These are phyloP conservation scores for Thraustochytrium sp. DNA, from an alignment of 352 stramenopile species.

Conservation along the genomic window DNA sequence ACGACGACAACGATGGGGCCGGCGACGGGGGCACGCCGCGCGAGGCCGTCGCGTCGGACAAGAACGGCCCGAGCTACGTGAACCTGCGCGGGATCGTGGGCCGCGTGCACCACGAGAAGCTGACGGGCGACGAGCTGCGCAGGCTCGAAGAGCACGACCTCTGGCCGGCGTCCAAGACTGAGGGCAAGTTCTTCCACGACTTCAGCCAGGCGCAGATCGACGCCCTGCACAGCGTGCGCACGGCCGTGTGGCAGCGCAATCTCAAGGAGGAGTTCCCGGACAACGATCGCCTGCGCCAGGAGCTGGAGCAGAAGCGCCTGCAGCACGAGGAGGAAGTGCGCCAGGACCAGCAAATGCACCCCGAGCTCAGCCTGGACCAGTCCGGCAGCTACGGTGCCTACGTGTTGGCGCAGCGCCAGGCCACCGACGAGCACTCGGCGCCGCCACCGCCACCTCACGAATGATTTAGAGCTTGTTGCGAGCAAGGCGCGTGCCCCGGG, in stretches of 20 bases:
- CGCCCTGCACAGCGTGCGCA: background rate
- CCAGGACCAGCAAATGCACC: background rate
- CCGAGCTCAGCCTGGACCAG: background rate
- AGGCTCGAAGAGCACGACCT: background rate
- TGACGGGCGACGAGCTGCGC: background rate
- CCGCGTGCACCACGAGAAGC: background rate
- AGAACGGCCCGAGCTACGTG: conserved; percentile 2
- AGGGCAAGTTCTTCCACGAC: conserved; percentile 27
- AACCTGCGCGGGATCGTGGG: conserved; percentile 21
- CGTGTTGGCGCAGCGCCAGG: too few species aligned
- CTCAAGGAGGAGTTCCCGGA: background rate
- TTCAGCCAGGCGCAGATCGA: background rate
- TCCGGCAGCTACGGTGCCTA: too few species aligned
- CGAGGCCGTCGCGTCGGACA: background rate
- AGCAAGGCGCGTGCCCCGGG: too few species aligned
- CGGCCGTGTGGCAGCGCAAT: background rate
- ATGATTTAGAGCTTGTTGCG: too few species aligned
- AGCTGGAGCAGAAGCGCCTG: background rate
- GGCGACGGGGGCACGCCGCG: background rate
- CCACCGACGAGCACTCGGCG: too few species aligned
- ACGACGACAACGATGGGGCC: background rate
- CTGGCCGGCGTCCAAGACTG: background rate
- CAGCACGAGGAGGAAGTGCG: background rate
- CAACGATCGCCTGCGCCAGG: background rate
- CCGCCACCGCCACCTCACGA: too few species aligned